Conservation (phyloP, 441 rosid species). For the Omphalea diandra region DNA sequence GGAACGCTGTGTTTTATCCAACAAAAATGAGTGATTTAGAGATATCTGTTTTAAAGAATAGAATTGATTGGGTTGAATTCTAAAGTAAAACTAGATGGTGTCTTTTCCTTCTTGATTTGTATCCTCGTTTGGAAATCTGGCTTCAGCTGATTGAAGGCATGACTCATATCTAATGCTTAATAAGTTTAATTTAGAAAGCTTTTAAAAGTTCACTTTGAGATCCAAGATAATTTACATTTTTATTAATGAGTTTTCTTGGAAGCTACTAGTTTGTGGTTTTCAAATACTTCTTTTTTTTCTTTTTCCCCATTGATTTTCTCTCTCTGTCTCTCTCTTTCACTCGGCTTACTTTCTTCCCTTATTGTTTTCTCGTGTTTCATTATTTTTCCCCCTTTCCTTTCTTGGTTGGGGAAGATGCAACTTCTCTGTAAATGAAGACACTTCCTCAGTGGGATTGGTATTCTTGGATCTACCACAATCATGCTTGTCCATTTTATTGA, state of each 20-base stretch:
- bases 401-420: conserved; percentile 2
- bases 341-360: not conserved
- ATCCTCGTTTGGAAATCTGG: not conserved
- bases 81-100: not conserved
- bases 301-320: too few relatives aligned
- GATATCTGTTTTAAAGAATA: not conserved
- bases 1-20: not conserved
- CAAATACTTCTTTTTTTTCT: not conserved
- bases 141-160: not conserved
- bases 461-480: conserved; percentile 5
- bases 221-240: not conserved
- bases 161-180: too few relatives aligned
- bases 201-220: not conserved
- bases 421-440: not conserved
- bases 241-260: not conserved
- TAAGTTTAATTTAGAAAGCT: not conserved
- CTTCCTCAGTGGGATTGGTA: not conserved
- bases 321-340: not conserved
- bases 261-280: not conserved
- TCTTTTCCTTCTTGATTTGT: not conserved
- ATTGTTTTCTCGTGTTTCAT: not conserved
- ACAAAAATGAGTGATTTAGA: not conserved
- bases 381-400: not conserved
- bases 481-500: not conserved
- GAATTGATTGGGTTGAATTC: not conserved